Percentiles rank a stretch among this genome's conserved stretches.
These are phyloP conservation scores for Leishmania tarentolae DNA, from an alignment of 208 protist species.

Conservation along the genomic window DNA sequence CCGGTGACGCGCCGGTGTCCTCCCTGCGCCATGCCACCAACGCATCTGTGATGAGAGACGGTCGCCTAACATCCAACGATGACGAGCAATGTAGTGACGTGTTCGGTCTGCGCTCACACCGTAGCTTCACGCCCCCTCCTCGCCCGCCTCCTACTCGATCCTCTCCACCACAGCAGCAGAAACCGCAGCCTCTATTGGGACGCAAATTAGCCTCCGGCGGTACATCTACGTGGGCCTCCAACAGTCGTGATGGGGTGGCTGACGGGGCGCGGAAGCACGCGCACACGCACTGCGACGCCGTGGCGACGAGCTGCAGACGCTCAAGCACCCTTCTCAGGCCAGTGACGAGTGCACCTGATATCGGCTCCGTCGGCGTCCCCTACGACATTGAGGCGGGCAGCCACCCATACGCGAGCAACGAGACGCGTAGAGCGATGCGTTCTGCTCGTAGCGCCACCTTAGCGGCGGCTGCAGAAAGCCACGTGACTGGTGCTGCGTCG, in stretches of 20 bases:
- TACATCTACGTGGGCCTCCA: background rate
- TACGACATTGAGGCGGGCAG: background rate
- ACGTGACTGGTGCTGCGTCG: background rate
- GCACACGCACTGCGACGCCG: background rate
- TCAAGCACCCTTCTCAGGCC: background rate
- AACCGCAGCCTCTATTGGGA: background rate
- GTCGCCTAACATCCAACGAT: background rate
- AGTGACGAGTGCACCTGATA: background rate
- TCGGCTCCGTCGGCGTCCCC: background rate
- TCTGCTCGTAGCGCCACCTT: background rate
- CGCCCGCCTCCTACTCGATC: background rate
- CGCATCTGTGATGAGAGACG: background rate
- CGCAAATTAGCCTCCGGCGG: background rate
- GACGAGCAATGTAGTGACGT: background rate
- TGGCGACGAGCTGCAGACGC: background rate
- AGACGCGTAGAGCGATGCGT: background rate
- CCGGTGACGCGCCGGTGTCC: slow-evolving; percentile 10
- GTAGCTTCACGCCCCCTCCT: background rate
- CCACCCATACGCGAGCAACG: background rate
- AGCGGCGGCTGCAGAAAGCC: background rate
- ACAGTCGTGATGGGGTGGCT: background rate
- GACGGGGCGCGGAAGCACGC: background rate
- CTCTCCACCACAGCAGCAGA: background rate
- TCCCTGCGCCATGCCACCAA: slow-evolving; percentile 14
- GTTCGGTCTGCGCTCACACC: background rate